phyloP scores from a whole-genome alignment of 495 filamentous ascomycete genomes.

The Usnea hakonensis region DNA sequence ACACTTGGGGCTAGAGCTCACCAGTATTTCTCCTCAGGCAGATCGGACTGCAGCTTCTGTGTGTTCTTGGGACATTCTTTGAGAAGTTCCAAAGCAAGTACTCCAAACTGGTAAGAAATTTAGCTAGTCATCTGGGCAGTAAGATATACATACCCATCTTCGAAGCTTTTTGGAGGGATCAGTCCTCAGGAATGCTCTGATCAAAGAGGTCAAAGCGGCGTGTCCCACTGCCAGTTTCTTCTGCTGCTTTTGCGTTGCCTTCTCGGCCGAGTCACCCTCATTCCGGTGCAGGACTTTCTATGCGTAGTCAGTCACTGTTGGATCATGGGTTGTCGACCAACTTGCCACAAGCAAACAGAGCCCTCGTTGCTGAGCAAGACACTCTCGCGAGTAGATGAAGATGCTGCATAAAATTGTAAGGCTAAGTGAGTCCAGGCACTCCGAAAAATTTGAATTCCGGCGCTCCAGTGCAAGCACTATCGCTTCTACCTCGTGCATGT shows the following conservation, averaged over 20 bases:
- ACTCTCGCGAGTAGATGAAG: slow-evolving; percentile 9
- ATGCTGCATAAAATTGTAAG: slow-evolving; percentile 12
- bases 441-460: background rate
- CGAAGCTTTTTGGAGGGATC: slow-evolving; percentile 2
- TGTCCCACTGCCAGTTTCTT: slow-evolving; percentile 14
- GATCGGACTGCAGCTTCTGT: background rate
- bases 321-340: background rate
- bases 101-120: slow-evolving; percentile 12
- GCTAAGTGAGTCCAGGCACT: slow-evolving; percentile 6
- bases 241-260: background rate
- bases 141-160: slow-evolving; percentile 11
- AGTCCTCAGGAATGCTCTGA: slow-evolving; percentile 7
- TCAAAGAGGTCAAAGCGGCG: slow-evolving; percentile 4
- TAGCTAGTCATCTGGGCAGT: background rate
- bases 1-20: background rate
- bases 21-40: background rate
- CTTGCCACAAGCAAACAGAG: slow-evolving; percentile 20
- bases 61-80: slow-evolving; percentile 14
- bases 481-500: background rate
- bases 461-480: slow-evolving; percentile 7
- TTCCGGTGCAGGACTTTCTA: slow-evolving; percentile 13
- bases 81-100: slow-evolving; percentile 20
- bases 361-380: slow-evolving; percentile 20
- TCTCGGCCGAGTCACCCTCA: background rate
- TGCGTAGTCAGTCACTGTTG: background rate